Evolutionary conservation across 192 early-diverging fungal genomes (phyloP), one percentile per base, ranked within the genome.

Genomic region (Piromyces finnis): DNA sequence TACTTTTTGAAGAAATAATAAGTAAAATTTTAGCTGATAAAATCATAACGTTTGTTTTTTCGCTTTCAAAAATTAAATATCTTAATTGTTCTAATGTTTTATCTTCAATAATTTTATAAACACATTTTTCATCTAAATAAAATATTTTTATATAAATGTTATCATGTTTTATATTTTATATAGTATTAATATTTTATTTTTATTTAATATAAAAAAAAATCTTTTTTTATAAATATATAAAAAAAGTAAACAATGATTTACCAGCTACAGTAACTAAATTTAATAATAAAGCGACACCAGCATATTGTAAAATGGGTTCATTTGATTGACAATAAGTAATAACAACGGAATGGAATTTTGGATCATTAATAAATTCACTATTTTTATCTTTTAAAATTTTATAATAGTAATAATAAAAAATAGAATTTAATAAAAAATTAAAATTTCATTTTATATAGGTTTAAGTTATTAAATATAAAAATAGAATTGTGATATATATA

Each of bases 301-400:
- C 84, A 80, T 90, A 87, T 81, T 90, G 83, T 28, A 90, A 78
- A 68, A 90, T 89, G 17, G 78, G 17, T 78, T 90, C 89, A 17
- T 17, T 30, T 12, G 81, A 83, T 78, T 84, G n/a, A 78, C 86
- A 87, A 79, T 86, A 89, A 59, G n/a, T 68, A 15, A 90, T 29
- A 29, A 90, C 83, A 29, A 83, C 79, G 1, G 18, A 29, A 29
- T 83, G 30, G 30, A 88, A 80, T 29, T 82, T 79, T 12, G 87
- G 85, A 78, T 83, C 51, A 27, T 81, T 79, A 13, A 88, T 39
- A 12, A 30, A 28, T 37, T 82, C 82, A 13, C 78, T 82, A 80
- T 82, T 84, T 35, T 51, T 30, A 2, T 29, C 82, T 82, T 18
- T 51, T 78, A n/a, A n/a, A n/a, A n/a, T n/a, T n/a, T n/a, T n/a